These are phyloP conservation scores for Moesziomyces globuligerus DNA, from an alignment of 1,284 basidiomycete genomes.

Conservation along the genomic window DNA sequence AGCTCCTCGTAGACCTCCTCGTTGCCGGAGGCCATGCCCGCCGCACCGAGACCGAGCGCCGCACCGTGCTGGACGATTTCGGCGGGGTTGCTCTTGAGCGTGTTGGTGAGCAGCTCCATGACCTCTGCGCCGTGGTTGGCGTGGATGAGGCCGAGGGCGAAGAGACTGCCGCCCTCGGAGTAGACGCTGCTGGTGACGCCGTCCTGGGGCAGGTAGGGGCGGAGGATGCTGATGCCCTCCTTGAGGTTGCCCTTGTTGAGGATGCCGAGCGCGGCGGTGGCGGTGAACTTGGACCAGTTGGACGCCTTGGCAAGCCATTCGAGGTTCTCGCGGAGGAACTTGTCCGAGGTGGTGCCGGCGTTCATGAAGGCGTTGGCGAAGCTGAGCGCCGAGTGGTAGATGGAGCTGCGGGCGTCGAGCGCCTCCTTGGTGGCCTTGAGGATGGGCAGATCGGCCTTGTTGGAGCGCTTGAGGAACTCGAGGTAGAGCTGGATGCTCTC, in stretches of 20 bases:
- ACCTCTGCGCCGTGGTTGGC: conserved; percentile 66
- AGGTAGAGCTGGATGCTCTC: conserved; percentile 67
- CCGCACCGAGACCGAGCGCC: conserved; percentile 66
- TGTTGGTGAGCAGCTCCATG: conserved; percentile 63
- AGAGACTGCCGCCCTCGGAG: conserved; percentile 65
- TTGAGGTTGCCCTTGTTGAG: conserved; percentile 66
- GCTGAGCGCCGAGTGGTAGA: conserved; percentile 66
- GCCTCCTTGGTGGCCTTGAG: conserved; percentile 65
- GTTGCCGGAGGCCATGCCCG: conserved; percentile 67
- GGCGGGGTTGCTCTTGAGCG: conserved; percentile 63
- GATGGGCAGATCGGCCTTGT: conserved; percentile 65
- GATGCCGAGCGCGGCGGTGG: conserved; percentile 66
- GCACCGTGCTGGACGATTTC: conserved; percentile 67
- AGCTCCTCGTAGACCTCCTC: conserved; percentile 67
- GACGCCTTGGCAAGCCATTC: conserved; percentile 67
- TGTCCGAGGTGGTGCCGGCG: conserved; percentile 66
- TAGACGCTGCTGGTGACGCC: conserved; percentile 62
- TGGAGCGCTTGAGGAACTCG: conserved; percentile 64
- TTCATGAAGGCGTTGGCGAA: conserved; percentile 67
- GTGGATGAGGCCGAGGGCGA: conserved; percentile 66
- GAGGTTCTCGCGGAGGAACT: conserved; percentile 66
- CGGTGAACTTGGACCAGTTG: conserved; percentile 68
- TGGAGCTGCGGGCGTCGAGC: conserved; percentile 65
- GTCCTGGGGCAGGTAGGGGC: conserved; percentile 66
- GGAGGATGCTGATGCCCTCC: conserved; percentile 63